Evolutionary conservation across 2,329 filamentous ascomycete genomes (phyloP).

Genomic region (Chaetoscypha palmicola): DNA sequence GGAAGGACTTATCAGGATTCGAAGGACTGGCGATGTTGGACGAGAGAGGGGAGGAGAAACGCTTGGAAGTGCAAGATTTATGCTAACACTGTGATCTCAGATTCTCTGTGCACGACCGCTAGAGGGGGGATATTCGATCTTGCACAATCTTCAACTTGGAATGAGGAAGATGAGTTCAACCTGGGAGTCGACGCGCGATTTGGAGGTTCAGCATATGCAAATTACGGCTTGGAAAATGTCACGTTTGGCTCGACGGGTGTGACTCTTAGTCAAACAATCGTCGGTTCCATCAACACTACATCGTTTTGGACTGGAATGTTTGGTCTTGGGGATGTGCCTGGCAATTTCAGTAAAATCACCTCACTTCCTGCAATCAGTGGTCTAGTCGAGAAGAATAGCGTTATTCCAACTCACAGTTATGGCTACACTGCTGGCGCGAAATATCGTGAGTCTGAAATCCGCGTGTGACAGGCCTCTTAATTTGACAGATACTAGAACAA

Average conservation of each 20-base stretch:
- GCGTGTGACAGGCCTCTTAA: slow-evolving; percentile 12
- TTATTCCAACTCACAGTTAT: slow-evolving; percentile 66
- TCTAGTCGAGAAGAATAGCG: slow-evolving; percentile 50
- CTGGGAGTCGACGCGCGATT: slow-evolving; percentile 53
- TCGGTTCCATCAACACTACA: slow-evolving; percentile 47
- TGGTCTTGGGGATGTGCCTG: slow-evolving; percentile 48
- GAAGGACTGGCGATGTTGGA: too few relatives aligned
- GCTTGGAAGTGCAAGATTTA: neutral
- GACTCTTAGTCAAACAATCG: slow-evolving; percentile 34
- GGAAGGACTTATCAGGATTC: too few relatives aligned
- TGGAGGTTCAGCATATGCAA: slow-evolving; percentile 52
- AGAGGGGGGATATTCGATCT: slow-evolving; percentile 55
- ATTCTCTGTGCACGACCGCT: slow-evolving; percentile 44
- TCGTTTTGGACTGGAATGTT: slow-evolving; percentile 48
- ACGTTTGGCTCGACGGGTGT: slow-evolving; percentile 25
- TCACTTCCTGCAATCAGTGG: slow-evolving; percentile 47
- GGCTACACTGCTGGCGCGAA: slow-evolving; percentile 70
- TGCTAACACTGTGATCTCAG: slow-evolving; percentile 27
- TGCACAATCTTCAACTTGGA: slow-evolving; percentile 49
- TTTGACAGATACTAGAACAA: slow-evolving; percentile 32
- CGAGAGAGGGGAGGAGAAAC: too few relatives aligned
- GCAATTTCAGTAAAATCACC: slow-evolving; percentile 43
- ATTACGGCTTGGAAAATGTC: slow-evolving; percentile 50
- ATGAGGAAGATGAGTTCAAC: slow-evolving; percentile 29
- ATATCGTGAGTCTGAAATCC: slow-evolving; percentile 48